A percentile compares a stretch with the other conserved stretches of the same genome.
phyloP scores from a whole-genome alignment of 345 rosid genomes.

The Fremontodendron californicum region DNA sequence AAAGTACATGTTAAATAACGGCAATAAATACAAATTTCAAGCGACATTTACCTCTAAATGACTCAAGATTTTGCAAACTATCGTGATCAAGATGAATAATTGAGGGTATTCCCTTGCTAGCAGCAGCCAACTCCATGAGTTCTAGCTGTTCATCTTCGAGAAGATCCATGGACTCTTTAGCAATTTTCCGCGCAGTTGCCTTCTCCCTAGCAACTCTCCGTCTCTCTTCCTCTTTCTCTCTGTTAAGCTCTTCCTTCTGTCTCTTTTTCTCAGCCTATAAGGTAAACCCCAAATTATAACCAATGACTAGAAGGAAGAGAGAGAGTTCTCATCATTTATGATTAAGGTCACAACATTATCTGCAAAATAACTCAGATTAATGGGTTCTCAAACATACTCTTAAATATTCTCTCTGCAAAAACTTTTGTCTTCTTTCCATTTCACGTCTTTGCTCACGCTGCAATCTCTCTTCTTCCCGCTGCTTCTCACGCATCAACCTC shows the following conservation, averaged over 20 bases:
- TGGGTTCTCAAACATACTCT: slow-evolving; percentile 41
- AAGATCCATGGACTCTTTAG: slow-evolving; percentile 97
- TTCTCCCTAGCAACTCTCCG: slow-evolving; percentile 88
- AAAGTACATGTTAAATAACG: neutral
- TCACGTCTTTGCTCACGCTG: slow-evolving; percentile 92
- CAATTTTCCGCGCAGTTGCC: slow-evolving; percentile 96
- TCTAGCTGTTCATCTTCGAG: slow-evolving; percentile 98
- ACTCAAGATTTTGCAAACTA: slow-evolving; percentile 77
- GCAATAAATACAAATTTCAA: neutral
- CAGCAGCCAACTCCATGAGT: slow-evolving; percentile 96
- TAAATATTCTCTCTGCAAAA: slow-evolving; percentile 71
- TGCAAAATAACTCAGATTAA: neutral
- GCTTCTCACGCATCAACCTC: slow-evolving; percentile 85
- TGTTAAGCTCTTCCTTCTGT: slow-evolving; percentile 85
- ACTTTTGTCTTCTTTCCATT: slow-evolving; percentile 85
- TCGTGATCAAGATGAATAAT: slow-evolving; percentile 76
- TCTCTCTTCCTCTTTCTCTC: slow-evolving; percentile 78
- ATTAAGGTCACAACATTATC: slow-evolving; percentile 7
- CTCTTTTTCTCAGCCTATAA: slow-evolving; percentile 80
- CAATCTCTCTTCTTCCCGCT: slow-evolving; percentile 84
- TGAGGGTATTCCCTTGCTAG: slow-evolving; percentile 71
- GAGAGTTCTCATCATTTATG: slow-evolving; percentile 8
- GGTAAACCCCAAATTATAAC: slow-evolving; percentile 2
- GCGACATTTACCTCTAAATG: slow-evolving; percentile 61
- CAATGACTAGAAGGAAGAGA: slow-evolving; percentile 5